Evolutionary conservation across 2,329 filamentous ascomycete genomes (phyloP).

Genomic region (Colletotrichum agaves): DNA sequence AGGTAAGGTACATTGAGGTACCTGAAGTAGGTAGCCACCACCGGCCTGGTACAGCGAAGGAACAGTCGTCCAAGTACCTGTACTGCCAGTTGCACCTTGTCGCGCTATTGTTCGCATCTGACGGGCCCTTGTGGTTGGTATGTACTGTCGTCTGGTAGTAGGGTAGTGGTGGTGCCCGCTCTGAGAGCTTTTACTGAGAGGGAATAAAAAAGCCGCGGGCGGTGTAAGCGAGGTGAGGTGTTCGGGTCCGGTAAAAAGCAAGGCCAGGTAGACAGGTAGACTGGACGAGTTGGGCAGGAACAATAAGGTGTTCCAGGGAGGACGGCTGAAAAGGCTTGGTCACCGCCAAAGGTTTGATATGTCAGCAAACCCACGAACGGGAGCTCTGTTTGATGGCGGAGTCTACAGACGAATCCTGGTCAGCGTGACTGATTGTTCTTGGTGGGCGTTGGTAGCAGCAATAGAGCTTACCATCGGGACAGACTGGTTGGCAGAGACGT

Average conservation of each 20-base stretch:
- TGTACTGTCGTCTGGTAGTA: neutral
- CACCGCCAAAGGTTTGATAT: slow-evolving; percentile 28
- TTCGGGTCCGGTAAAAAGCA: slow-evolving; percentile 2
- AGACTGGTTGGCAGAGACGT: neutral
- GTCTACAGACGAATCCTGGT: slow-evolving; percentile 9
- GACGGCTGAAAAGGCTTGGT: slow-evolving; percentile 30
- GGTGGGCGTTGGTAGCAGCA: neutral
- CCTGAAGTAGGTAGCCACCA: slow-evolving; percentile 1
- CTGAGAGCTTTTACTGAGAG: slow-evolving; percentile 11
- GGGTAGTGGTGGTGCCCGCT: slow-evolving; percentile 6
- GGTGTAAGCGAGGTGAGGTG: slow-evolving; percentile 29
- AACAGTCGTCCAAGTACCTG: slow-evolving; percentile 1
- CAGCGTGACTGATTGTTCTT: slow-evolving; percentile 18
- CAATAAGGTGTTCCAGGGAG: slow-evolving; percentile 36
- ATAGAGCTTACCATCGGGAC: neutral
- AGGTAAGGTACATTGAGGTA: neutral
- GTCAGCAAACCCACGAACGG: slow-evolving; percentile 29
- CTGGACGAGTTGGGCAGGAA: slow-evolving; percentile 10
- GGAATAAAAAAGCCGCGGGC: slow-evolving; percentile 10
- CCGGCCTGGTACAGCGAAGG: neutral
- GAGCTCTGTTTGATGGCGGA: slow-evolving; percentile 4
- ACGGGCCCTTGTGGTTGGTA: slow-evolving; percentile 4
- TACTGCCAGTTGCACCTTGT: slow-evolving; percentile 16
- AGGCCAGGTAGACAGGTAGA: neutral
- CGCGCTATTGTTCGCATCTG: slow-evolving; percentile 13